Base-by-base conservation (phyloP, 2,329 filamentous ascomycete genomes). In the Scorias spongiosa region DNA sequence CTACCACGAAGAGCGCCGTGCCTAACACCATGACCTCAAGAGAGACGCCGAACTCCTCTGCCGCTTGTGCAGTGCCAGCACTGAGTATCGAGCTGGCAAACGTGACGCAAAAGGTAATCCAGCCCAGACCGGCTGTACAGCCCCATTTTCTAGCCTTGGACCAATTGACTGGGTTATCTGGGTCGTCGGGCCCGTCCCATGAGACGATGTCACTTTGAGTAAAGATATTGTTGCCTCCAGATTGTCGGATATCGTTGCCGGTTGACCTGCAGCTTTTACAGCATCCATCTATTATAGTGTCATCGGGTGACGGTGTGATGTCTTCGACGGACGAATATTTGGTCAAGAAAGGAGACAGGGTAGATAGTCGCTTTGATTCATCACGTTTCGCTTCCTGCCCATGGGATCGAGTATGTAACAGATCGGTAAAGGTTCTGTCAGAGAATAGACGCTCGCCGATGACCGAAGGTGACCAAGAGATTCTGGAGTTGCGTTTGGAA, bases 11-110 rank as follows among this genome's bases (percentile, higher is more conserved):
- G 11, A 59, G 47, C 1, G 54, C 53, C 8, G 54, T 54, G 8
- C 51, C 54, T 6, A 57, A 39, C 6, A 53, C 51, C 20, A 53
- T 50, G 10, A 52, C 51, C n/a, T 52, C 52, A 7, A 17, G 40
- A 12, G 44, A 46, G 37, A 57, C 52, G 30, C 49, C 42, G 40
- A 52, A 57, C 29, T 51, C 40, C 15, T 44, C 29, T 7, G 51
- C 42, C 2, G 53, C 51, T 6, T 46, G 48, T 7, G 20, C 43
- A 10, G 52, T 52, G 1, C 52, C 49, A 6, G 47, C 42, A 14
- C 47, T 47, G 62, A 94, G 93, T 53, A 93, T 78, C 5, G 47
- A 44, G 17, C 29, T 44, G 12, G 46, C 42, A 38, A 52, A 54
- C 2, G 51, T 54, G 32, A 52, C 49, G 40, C 47, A 42, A 44